Evolutionary conservation across 148 eudicot genomes (phyloP), one percentile per base, ranked within the genome.

Genomic region (Rhododendron ovatum): DNA sequence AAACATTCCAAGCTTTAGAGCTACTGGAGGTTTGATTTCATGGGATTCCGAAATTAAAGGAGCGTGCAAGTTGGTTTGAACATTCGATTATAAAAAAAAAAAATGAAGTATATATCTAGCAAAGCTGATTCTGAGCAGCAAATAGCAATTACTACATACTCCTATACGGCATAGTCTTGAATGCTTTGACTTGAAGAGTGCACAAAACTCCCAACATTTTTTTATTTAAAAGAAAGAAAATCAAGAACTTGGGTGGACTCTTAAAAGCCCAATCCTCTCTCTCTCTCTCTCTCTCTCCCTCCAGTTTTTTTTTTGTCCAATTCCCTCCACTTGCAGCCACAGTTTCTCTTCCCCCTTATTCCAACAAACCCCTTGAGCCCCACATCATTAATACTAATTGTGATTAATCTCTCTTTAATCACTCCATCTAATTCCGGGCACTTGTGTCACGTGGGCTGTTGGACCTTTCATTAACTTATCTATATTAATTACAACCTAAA

Each of bases 31-130:
- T 48, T 48, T 10, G 45, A 41, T 41, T 5, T 41, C 1, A 6
- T 41, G 7, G 0, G 8, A 0, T 0, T 0, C 0, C 7, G 0
- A 41, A 41, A 41, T 41, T 41, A 41, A 41, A 41, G 45, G 7
- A 41, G 8, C 7, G 0, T 0, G 45, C 45, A 41, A 6, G 1
- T 0, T 6, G 45, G 5, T 41, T 1, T 41, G 45, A 41, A 6
- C 7, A 41, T 41, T 1, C 7, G 7, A 0, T 41, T 5, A 41
- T 41, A 5, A 41, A 1, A 1, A 10, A 9, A 45, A 45, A 11
- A 48, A 10, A 48, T 2, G 13, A 48, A 48, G 13, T 48, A 48
- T 10, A 48, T 48, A 10, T 51, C 15, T 51, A 51, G 57, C 57
- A 14, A 51, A 51, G 57, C 57, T 51, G 17, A 51, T 51, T 12